These are phyloP conservation scores for Nemania diffusa DNA, from an alignment of 2,329 filamentous ascomycete genomes.

Conservation along the genomic window DNA sequence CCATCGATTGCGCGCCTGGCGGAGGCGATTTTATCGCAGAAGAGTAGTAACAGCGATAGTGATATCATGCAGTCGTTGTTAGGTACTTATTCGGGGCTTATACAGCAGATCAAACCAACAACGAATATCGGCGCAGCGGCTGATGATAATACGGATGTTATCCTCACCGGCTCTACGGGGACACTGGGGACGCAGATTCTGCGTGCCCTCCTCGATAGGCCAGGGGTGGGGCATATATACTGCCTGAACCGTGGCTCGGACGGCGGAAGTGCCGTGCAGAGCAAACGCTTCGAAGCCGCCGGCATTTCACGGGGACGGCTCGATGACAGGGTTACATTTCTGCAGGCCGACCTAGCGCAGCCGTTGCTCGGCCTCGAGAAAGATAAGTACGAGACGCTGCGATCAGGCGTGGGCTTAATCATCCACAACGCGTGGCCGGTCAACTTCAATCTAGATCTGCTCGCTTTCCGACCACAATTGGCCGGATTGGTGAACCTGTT, in stretches of 20 bases:
- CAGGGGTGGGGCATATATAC: constrained; percentile 39
- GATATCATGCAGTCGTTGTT: not conserved
- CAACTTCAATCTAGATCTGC: constrained; percentile 41
- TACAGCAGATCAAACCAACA: not conserved
- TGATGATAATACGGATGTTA: not conserved
- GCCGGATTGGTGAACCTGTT: constrained; percentile 40
- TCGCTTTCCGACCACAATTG: constrained; percentile 37
- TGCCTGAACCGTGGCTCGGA: constrained; percentile 45
- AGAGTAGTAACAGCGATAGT: constrained; percentile 31
- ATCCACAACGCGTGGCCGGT: constrained; percentile 45
- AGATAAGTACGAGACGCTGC: constrained; percentile 32
- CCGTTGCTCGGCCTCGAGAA: constrained; percentile 38
- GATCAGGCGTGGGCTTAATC: constrained; percentile 32
- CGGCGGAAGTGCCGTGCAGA: constrained; percentile 31
- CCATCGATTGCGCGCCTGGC: constrained; percentile 30
- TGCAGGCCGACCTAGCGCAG: constrained; percentile 35
- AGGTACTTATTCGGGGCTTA: not conserved
- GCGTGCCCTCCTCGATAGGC: constrained; percentile 33
- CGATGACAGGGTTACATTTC: constrained; percentile 39
- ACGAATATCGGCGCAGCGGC: not conserved
- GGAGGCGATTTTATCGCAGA: constrained; percentile 14
- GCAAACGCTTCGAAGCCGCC: constrained; percentile 19
- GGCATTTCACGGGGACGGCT: constrained; percentile 15
- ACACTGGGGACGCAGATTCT: constrained; percentile 42
- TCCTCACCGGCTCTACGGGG: constrained; percentile 47